These are phyloP conservation scores for Cordyceps fumosorosea DNA, from an alignment of 2,329 filamentous ascomycete genomes.

Conservation along the genomic window DNA sequence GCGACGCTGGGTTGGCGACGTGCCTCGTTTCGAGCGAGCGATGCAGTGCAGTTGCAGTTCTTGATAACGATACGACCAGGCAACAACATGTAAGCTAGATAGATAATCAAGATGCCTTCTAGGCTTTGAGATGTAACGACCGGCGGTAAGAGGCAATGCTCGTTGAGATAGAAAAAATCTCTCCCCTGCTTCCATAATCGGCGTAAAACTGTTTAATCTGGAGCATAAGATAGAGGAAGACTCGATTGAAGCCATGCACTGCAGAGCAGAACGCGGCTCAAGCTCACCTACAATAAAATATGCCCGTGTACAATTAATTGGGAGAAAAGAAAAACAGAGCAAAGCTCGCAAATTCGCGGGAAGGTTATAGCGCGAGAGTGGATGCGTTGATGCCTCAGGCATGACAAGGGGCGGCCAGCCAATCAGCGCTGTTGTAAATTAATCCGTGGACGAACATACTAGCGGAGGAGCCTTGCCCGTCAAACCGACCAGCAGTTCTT, in stretches of 20 bases:
- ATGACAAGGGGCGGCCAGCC: constrained; percentile 22
- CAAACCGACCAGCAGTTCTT: constrained; percentile 30
- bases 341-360: constrained; percentile 13
- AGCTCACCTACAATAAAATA: constrained; percentile 68
- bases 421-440: constrained; percentile 40
- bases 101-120: not conserved
- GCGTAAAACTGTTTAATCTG: constrained; percentile 50
- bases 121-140: constrained; percentile 51
- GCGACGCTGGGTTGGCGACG: constrained; percentile 75
- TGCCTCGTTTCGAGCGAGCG: constrained; percentile 68
- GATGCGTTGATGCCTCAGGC: constrained; percentile 31
- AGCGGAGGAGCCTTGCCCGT: constrained; percentile 32
- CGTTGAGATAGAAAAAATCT: constrained; percentile 48
- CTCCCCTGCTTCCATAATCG: constrained; percentile 68
- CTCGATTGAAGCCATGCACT: constrained; percentile 46
- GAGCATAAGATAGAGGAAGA: constrained; percentile 69
- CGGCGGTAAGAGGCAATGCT: constrained; percentile 66
- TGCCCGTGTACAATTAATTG: constrained; percentile 55
- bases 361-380: constrained; percentile 12
- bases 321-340: constrained; percentile 35
- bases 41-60: constrained; percentile 97
- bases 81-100: not conserved
- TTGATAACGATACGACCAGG: constrained; percentile 31
- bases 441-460: constrained; percentile 30
- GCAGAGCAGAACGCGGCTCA: constrained; percentile 38